phyloP scores from a whole-genome alignment of 2,329 filamentous ascomycete species.

The Epichloe gansuensis region DNA sequence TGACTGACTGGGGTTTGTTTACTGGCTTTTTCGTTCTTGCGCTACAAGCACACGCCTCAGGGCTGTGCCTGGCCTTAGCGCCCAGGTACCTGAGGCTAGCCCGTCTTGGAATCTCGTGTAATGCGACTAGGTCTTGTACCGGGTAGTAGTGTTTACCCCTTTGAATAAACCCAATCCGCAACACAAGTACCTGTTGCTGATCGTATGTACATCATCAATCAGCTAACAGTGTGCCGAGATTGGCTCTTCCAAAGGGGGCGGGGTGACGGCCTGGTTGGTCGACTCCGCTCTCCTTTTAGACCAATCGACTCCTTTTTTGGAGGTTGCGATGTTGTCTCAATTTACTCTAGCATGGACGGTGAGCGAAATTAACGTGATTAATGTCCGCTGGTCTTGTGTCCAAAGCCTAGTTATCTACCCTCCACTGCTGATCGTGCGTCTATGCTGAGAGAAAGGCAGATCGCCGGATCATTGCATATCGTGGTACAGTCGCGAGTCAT shows the following conservation, averaged over 20 bases:
- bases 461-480: too few species aligned
- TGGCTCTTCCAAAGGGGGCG: too few species aligned
- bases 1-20: too few species aligned
- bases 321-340: not conserved
- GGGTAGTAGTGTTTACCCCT: not conserved
- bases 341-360: not conserved
- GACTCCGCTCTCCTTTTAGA: not conserved
- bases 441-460: too few species aligned
- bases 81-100: constrained; percentile 4
- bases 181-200: too few species aligned
- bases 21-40: too few species aligned
- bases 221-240: too few species aligned
- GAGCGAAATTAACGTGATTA: not conserved
- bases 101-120: not conserved
- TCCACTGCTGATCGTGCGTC: too few species aligned
- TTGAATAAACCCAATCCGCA: not conserved
- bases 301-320: not conserved
- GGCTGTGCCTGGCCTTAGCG: constrained; percentile 1
- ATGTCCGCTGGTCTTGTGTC: not conserved
- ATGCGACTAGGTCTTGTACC: not conserved
- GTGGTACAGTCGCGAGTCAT: too few species aligned
- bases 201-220: too few species aligned
- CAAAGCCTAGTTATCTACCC: too few species aligned
- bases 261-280: not conserved
- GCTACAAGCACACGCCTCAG: not conserved